A percentile compares a stretch with the other conserved stretches of the same genome.
Conservation (phyloP, 2,329 filamentous ascomycete species). For the Lecanicillium sp. region DNA sequence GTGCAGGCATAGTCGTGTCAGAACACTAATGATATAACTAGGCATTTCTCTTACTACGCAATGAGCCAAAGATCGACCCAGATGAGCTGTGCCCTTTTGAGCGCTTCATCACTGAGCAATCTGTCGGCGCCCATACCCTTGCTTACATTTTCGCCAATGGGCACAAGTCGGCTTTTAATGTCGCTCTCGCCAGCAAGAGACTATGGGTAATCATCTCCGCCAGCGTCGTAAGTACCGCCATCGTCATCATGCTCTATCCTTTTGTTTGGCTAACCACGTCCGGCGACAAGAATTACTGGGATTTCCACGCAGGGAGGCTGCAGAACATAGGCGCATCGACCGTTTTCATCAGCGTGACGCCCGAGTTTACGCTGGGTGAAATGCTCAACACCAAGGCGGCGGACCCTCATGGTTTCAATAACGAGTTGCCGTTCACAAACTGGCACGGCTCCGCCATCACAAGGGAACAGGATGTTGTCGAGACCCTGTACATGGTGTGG, state of each 20-base stretch:
- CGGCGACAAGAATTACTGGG: slow-evolving; percentile 22
- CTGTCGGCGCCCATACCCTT: slow-evolving; percentile 18
- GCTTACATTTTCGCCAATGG: slow-evolving; percentile 20
- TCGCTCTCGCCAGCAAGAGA: slow-evolving; percentile 19
- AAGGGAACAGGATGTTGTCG: slow-evolving; percentile 14
- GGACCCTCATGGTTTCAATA: slow-evolving; percentile 12
- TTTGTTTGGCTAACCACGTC: not conserved
- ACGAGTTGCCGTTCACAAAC: not conserved
- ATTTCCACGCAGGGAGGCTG: slow-evolving; percentile 20
- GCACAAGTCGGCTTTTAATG: slow-evolving; percentile 17
- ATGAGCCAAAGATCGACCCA: not conserved
- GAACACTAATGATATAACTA: not conserved
- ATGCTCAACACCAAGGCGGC: slow-evolving; percentile 9
- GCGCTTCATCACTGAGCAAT: not conserved
- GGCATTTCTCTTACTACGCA: slow-evolving; percentile 3
- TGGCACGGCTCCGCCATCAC: slow-evolving; percentile 17
- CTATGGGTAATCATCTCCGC: slow-evolving; percentile 21
- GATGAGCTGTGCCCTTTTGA: not conserved
- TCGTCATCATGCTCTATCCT: not conserved
- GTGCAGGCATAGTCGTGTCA: too few relatives aligned
- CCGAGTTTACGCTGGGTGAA: slow-evolving; percentile 21
- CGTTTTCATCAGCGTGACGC: slow-evolving; percentile 23
- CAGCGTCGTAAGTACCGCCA: slow-evolving; percentile 20
- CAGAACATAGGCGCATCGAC: slow-evolving; percentile 16
- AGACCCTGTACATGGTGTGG: not conserved